Evolutionary conservation across 108 stramenopile genomes (phyloP), one percentile per base, ranked within the genome.

Genomic region (Skeletonema marinoi): DNA sequence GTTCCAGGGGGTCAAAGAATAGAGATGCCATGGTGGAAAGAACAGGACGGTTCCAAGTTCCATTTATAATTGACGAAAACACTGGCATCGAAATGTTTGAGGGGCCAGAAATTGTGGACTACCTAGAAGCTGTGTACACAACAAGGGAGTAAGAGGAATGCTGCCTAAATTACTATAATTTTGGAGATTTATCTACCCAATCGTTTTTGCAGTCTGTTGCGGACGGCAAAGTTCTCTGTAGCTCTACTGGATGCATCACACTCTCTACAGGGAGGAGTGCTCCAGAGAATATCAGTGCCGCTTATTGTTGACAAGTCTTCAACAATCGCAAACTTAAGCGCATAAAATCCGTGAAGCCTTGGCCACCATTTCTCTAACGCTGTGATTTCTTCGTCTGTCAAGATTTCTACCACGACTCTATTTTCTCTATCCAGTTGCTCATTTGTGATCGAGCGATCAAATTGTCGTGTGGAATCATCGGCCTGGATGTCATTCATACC

Each of bases 21-120:
- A 83, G 95, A 60, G 92, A 95, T 61, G 66, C 68, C 51, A 80
- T 96, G 80, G 54, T 93, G 17, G 83, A 91, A 33, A 78, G 81
- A 75, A 88, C 84, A 5, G 97, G 97, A 3, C 80, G 91, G 13
- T 96, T 94, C 50, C 93, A 93, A 66, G 93, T 96, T 13, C 98
- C 98, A 5, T 95, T 76, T 70, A 36, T 98, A 44, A 77, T 88
- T 16, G 98, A 97, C 79, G 90, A 88, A 31, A 98, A 98, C 9
- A 56, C 54, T 29, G 93, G 93, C 8, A 72, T 93, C 14, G 86
- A 88, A 54, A 87, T 96, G 72, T 93, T 86, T 73, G 96, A 96
- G 69, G 75, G 82, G 10, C 62, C 89, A 10, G 93, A 92, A 71
- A 97, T 98, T 63, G 88, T 90, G 4, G 70, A 89, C 21, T 98